Conservation (phyloP, 1,139 yeast species). For the Petasospora fabianii region DNA sequence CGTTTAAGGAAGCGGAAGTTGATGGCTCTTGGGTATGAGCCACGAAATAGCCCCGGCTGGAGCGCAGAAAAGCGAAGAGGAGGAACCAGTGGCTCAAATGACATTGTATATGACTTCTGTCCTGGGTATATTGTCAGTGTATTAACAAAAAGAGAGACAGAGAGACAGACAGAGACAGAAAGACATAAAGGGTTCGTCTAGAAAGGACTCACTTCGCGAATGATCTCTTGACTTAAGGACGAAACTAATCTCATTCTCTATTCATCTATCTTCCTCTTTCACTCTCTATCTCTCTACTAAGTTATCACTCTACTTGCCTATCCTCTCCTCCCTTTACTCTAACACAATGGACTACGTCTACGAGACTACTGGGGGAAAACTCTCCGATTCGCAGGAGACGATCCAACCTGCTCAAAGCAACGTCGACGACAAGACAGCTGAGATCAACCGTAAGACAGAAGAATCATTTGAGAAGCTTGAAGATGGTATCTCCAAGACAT, state of each 20-base stretch:
- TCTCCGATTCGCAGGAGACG: slow-evolving; percentile 17
- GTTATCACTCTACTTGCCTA: no score
- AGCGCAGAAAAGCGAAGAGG: slow-evolving; percentile 77
- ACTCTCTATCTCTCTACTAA: not conserved
- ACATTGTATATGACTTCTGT: slow-evolving; percentile 1
- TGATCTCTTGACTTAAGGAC: no score
- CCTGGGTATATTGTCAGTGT: no score
- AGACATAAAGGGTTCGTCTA: no score
- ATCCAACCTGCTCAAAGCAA: slow-evolving; percentile 8
- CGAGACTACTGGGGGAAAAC: slow-evolving; percentile 14
- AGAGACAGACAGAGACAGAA: no score
- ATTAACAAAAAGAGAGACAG: no score
- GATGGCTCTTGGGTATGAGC: slow-evolving; percentile 79
- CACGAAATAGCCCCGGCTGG: slow-evolving; percentile 70
- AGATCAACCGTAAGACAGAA: slow-evolving; percentile 28
- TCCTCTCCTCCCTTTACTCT: no score
- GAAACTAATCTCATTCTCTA: no score
- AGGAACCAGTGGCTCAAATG: slow-evolving; percentile 43
- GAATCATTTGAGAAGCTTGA: slow-evolving; percentile 34
- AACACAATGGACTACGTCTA: slow-evolving; percentile 20
- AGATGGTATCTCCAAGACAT: slow-evolving; percentile 27
- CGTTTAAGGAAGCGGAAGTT: slow-evolving; percentile 71
- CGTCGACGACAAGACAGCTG: slow-evolving; percentile 10
- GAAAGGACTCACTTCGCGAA: no score
- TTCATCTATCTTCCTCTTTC: not conserved